Percentiles rank a stretch among this genome's conserved stretches.
Evolutionary conservation across 768 basidiomycete species (phyloP).

Genomic region (Suillus decipiens): DNA sequence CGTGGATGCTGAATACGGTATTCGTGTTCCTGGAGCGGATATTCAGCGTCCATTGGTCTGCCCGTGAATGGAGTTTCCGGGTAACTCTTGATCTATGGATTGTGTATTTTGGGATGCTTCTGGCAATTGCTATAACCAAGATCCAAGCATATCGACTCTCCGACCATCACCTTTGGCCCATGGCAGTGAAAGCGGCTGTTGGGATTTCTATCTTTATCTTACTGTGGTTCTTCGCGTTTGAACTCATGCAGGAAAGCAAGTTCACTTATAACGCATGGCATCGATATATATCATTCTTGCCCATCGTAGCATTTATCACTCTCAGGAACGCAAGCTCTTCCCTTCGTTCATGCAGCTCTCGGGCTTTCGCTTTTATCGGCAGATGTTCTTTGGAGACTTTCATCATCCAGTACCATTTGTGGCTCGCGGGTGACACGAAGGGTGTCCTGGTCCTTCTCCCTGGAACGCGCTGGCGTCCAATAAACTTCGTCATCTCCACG

Average conservation of each 20-base stretch:
- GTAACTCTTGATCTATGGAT: conserved; percentile 88
- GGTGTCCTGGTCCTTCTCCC: conserved; percentile 80
- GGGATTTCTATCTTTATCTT: conserved; percentile 54
- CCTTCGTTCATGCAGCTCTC: conserved; percentile 70
- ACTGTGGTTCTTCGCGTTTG: conserved; percentile 82
- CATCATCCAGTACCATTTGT: conserved; percentile 87
- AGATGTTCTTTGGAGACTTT: conserved; percentile 90
- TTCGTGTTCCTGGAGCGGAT: conserved; percentile 66
- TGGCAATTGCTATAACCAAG: conserved; percentile 73
- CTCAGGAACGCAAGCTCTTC: conserved; percentile 76
- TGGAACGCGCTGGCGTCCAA: conserved; percentile 66
- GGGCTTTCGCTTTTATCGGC: conserved; percentile 78
- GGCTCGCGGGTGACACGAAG: conserved; percentile 84
- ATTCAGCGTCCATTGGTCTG: conserved; percentile 81
- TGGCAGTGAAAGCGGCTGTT: conserved; percentile 48
- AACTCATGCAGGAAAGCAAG: conserved; percentile 74
- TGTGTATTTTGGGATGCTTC: conserved; percentile 84
- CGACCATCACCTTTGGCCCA: conserved; percentile 68
- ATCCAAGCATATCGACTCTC: conserved; percentile 69
- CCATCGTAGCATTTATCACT: conserved; percentile 72
- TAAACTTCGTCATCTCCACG: conserved; percentile 78
- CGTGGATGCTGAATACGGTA: conserved; percentile 60
- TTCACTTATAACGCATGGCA: conserved; percentile 87
- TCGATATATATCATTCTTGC: conserved; percentile 78
- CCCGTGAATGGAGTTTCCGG: conserved; percentile 86